These are phyloP conservation scores for Acanthamoeba lugdunensis DNA, from an alignment of 208 protist species.

Conservation along the genomic window DNA sequence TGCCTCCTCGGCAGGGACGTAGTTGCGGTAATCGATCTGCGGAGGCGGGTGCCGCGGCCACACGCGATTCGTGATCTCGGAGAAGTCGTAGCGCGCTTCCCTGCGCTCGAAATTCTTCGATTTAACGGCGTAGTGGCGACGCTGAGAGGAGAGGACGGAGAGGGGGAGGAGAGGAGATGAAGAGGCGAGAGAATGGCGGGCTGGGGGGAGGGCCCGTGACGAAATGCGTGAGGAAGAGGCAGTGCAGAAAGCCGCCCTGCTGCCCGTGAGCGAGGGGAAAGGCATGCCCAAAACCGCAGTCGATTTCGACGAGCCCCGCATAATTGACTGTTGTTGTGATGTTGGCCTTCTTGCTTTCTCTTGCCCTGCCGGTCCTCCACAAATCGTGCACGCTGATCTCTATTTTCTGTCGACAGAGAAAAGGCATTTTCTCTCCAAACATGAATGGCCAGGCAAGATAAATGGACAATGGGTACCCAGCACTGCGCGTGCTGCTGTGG, in stretches of 20 bases:
- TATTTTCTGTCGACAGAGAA: too few species aligned
- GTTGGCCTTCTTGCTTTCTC: background rate
- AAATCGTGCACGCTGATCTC: too few species aligned
- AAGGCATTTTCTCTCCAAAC: too few species aligned
- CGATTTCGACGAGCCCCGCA: slow-evolving; percentile 11
- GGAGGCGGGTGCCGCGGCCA: background rate
- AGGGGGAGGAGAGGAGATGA: background rate
- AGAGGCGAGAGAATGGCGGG: background rate
- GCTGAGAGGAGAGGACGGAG: background rate
- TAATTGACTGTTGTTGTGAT: background rate
- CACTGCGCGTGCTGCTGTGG: too few species aligned
- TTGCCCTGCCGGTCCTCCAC: too few species aligned
- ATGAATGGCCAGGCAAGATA: too few species aligned
- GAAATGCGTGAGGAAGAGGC: background rate
- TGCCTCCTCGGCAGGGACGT: slow-evolving; percentile 34
- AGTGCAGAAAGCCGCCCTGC: background rate
- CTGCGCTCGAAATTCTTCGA: slow-evolving; percentile 23
- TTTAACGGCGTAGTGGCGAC: background rate
- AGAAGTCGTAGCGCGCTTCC: slow-evolving; percentile 36
- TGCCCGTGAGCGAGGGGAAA: background rate
- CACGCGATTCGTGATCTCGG: background rate
- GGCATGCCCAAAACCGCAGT: background rate
- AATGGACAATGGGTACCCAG: too few species aligned
- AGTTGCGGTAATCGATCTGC: slow-evolving; percentile 13
- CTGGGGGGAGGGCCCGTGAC: background rate